Percentiles rank a stretch among this genome's conserved stretches.
phyloP scores from a whole-genome alignment of 257 asterid genomes.

The Nicotiana paniculata region DNA sequence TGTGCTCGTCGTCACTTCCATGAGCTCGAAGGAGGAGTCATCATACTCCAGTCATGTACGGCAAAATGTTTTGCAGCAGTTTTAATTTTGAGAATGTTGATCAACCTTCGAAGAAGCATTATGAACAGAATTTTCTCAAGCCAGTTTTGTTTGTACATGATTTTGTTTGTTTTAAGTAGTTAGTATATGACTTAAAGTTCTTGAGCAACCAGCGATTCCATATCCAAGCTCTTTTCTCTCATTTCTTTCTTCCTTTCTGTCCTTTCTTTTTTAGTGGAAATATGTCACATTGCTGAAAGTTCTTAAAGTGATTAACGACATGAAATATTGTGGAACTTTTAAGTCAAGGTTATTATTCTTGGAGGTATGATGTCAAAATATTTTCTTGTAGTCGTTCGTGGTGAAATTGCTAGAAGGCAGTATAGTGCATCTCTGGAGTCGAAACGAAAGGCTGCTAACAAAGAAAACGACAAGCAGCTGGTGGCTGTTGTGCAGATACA shows the following conservation, averaged over 20 bases:
- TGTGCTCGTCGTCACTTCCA: constrained; percentile 48
- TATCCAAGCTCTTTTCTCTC: background rate
- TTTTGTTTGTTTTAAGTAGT: background rate
- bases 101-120: background rate
- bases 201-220: background rate
- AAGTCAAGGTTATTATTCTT: background rate
- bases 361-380: background rate
- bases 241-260: background rate
- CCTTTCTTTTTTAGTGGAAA: background rate
- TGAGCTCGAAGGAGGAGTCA: constrained; percentile 53
- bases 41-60: constrained; percentile 81
- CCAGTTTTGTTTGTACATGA: background rate
- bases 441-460: constrained; percentile 31
- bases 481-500: constrained; percentile 68
- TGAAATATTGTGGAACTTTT: background rate
- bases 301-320: background rate
- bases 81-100: background rate
- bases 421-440: constrained; percentile 27
- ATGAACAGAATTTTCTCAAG: background rate
- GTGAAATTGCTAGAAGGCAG: constrained; percentile 75
- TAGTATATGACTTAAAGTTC: background rate
- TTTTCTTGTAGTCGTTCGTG: constrained; percentile 63
- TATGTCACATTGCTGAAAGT: background rate
- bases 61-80: background rate
- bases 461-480: constrained; percentile 36